These are phyloP conservation scores for Mycena albidolilacea DNA, from an alignment of 768 basidiomycete genomes.

Conservation along the genomic window DNA sequence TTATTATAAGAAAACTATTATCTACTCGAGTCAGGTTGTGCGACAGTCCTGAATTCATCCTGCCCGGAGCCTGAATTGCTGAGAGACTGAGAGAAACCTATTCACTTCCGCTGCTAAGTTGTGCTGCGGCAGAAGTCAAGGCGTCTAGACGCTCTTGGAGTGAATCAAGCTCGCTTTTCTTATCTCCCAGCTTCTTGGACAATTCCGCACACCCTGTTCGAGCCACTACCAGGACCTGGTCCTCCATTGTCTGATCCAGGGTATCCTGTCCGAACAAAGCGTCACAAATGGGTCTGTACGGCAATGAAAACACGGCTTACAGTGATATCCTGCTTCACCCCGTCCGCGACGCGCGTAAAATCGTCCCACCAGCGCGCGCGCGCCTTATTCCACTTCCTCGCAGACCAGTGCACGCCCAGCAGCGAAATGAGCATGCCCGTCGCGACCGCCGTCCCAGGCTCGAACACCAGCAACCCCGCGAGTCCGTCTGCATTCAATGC, in stretches of 20 bases:
- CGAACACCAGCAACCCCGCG: slow-evolving; percentile 57
- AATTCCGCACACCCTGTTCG: slow-evolving; percentile 64
- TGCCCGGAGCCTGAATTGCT: neutral
- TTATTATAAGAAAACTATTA: neutral
- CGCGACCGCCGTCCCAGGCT: slow-evolving; percentile 72
- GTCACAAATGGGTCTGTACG: slow-evolving; percentile 3
- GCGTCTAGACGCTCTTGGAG: slow-evolving; percentile 60
- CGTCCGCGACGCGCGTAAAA: slow-evolving; percentile 43
- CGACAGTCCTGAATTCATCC: neutral
- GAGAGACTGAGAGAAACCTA: neutral
- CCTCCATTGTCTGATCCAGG: slow-evolving; percentile 61
- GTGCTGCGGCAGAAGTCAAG: slow-evolving; percentile 55
- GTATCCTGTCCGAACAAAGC: slow-evolving; percentile 54
- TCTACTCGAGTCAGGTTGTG: neutral
- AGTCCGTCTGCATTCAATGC: slow-evolving; percentile 60
- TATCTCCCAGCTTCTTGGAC: slow-evolving; percentile 55
- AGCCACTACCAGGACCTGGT: slow-evolving; percentile 70
- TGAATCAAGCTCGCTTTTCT: slow-evolving; percentile 61
- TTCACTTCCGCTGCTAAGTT: slow-evolving; percentile 41
- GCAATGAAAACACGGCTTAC: slow-evolving; percentile 16
- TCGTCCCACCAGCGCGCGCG: slow-evolving; percentile 80
- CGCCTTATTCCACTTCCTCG: slow-evolving; percentile 78
- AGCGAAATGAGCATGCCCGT: slow-evolving; percentile 68
- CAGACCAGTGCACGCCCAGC: slow-evolving; percentile 71
- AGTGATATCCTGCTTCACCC: slow-evolving; percentile 25